Evolutionary conservation across 176 grass and related monocot genomes (phyloP), one percentile per base, ranked within the genome.

Genomic region (Ensete glaucum): DNA sequence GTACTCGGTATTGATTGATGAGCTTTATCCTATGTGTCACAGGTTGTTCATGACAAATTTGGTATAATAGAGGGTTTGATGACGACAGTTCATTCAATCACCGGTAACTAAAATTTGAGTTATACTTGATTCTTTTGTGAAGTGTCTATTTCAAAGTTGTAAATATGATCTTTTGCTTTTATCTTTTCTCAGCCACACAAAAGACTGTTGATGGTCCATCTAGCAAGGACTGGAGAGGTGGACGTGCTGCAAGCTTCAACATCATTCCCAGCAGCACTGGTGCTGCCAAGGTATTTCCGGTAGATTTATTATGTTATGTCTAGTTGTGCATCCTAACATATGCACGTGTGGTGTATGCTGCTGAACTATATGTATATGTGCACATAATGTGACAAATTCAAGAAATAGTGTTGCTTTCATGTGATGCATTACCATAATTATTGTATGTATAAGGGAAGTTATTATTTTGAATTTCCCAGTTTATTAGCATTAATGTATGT

Each of bases 151-250:
- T 19, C n/a, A 3, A 55, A 55, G 50, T 23, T 24, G 10, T 72
- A 52, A 16, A 70, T 50, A 23, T 70, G 29, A 19, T 5, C 8
- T 50, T 64, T 13, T 34, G 11, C 9, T 21, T 21, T 70, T n/a
- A 7, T 43, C 2, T 29, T 67, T 56, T 57, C 56, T 54, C 53
- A 74, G 72, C 72, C 52, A 74, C 72, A 3, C 72, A 74, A 74
- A 74, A 74, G 72, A 74, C 72, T 14, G 72, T 74, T 56, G 72
- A 74, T 57, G 72, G 72, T 19, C 72, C 72, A 25, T 74, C 72
- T 8, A 74, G 72, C 12, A 74, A 74, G 72, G 72, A 74, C 53
- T 74, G 72, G 72, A 74, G 72, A 56, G 72, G 72, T 74, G 72
- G 72, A 56, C 72, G 72, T 57, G 72, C 72, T 74, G 72, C 72